These are phyloP conservation scores for Luzula sylvatica DNA, from an alignment of 176 grass and related monocot genomes.

Conservation along the genomic window DNA sequence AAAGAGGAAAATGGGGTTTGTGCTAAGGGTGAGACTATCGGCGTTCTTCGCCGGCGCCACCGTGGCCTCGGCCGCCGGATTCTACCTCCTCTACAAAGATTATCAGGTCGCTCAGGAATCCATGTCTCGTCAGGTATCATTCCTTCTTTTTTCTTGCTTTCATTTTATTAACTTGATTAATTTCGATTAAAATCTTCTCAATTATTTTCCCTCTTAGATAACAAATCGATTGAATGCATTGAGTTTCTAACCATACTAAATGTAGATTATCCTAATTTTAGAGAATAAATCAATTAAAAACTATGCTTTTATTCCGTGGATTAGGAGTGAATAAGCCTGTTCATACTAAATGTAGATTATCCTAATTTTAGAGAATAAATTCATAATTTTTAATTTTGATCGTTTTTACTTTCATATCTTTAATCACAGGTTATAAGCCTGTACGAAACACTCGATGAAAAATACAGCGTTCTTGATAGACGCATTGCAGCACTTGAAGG, in stretches of 20 bases:
- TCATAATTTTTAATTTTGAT: not conserved
- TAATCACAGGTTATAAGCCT: slow-evolving; percentile 41
- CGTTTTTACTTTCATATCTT: not conserved
- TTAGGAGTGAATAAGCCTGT: not conserved
- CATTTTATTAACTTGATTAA: not conserved
- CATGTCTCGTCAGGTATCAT: slow-evolving; percentile 48
- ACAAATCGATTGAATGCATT: not conserved
- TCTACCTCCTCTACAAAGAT: slow-evolving; percentile 91
- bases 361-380: not conserved
- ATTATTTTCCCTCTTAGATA: not conserved
- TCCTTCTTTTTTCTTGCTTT: not conserved
- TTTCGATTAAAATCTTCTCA: no score
- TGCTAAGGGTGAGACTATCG: slow-evolving; percentile 71
- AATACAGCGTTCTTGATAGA: slow-evolving; percentile 46
- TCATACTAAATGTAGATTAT: not conserved
- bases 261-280: not conserved
- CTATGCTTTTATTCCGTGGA: not conserved
- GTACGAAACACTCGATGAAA: slow-evolving; percentile 35
- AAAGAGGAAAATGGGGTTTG: slow-evolving; percentile 56
- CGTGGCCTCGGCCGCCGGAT: slow-evolving; percentile 34
- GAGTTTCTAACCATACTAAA: not conserved
- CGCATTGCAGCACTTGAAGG: slow-evolving; percentile 52
- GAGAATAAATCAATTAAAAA: not conserved
- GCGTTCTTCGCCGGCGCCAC: slow-evolving; percentile 87
- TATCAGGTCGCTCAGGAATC: slow-evolving; percentile 77